Base-by-base conservation (phyloP, 331 rosid species). In the Ulmus americana region DNA sequence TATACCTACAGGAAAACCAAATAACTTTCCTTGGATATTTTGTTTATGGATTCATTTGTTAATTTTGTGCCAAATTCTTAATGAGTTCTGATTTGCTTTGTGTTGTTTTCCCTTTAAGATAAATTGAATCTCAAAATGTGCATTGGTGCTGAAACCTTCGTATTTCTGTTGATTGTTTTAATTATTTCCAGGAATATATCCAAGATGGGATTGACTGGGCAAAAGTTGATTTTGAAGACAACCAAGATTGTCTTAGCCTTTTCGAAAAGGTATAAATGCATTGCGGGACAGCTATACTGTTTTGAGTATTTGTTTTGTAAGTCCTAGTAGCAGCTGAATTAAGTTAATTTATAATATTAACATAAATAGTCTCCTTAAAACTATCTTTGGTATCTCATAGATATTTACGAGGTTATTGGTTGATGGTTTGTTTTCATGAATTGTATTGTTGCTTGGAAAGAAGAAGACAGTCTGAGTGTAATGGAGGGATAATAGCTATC, bases 141-240 rank as follows among this genome's bases (percentile, higher is more conserved):
- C 54, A 62, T 9, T 55, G 51, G 7, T 61, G 7, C 58, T 55
- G 53, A 46, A 50, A 48, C 52, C 45, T 8, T 15, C 62, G 28
- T 73, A 22, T 64, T 63, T 61, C 63, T 55, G 13, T 39, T 51
- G 18, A 56, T 53, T 58, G 10, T 39, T 55, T 67, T 55, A 63
- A 41, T 67, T 64, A 46, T 54, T 69, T 69, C 68, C 86, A 94
- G 99, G 97, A 94, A 82, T 94, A 94, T 70, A 70, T 94, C 74
- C 96, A 90, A 82, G 99, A 90, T 68, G 99, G 99, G 59, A 94
- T 94, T 70, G 99, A 94, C 80, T 94, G 99, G 99, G 71, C 92
- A 70, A 94, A 83, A 84, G 96, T 94, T 80, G 99, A 90, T 61
- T 94, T 94, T 82, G 99, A 94, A 75, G 99, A 94, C 79, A 94